Evolutionary conservation across 208 protist genomes (phyloP).

Genomic region (Vickermania ingenoplastis): DNA sequence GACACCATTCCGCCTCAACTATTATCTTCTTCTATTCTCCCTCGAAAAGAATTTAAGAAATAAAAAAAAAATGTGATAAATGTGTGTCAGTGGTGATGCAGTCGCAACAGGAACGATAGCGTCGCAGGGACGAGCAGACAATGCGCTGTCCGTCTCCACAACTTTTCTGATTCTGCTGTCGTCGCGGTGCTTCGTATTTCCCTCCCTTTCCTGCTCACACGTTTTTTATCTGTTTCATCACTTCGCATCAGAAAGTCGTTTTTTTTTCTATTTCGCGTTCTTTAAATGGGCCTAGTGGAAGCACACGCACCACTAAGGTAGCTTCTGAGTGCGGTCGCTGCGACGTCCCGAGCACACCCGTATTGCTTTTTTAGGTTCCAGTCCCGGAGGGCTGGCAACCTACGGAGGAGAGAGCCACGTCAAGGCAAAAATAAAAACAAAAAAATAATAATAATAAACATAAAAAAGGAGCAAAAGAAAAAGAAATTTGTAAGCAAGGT

Average conservation of each 20-base stretch:
- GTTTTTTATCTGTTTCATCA: slow-evolving; percentile 36
- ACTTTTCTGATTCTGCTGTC: too few species aligned
- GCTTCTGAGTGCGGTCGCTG: not conserved
- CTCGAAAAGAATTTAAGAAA: not conserved
- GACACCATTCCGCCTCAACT: not conserved
- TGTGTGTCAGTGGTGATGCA: slow-evolving; percentile 6
- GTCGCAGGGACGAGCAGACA: too few species aligned
- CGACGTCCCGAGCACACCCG: not conserved
- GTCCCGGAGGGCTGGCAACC: not conserved
- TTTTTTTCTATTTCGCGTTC: slow-evolving; percentile 1
- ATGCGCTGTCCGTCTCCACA: too few species aligned
- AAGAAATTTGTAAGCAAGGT: slow-evolving; percentile 3
- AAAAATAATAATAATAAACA: slow-evolving; percentile 7
- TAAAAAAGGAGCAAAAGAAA: slow-evolving; percentile 10
- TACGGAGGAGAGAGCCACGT: slow-evolving; percentile 1
- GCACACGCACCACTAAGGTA: slow-evolving; percentile 8
- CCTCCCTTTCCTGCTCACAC: slow-evolving; percentile 2
- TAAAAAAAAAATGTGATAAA: slow-evolving; percentile 3
- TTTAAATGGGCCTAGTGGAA: slow-evolving; percentile 1
- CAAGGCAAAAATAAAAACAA: slow-evolving; percentile 23
- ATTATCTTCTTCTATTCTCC: slow-evolving; percentile 1
- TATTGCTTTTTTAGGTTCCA: not conserved
- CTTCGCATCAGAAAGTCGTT: slow-evolving; percentile 10
- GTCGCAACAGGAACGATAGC: slow-evolving; percentile 5
- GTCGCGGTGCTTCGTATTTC: too few species aligned